These are phyloP conservation scores for Eucalyptus guilfoylei DNA, from an alignment of 345 rosid genomes.

Conservation along the genomic window DNA sequence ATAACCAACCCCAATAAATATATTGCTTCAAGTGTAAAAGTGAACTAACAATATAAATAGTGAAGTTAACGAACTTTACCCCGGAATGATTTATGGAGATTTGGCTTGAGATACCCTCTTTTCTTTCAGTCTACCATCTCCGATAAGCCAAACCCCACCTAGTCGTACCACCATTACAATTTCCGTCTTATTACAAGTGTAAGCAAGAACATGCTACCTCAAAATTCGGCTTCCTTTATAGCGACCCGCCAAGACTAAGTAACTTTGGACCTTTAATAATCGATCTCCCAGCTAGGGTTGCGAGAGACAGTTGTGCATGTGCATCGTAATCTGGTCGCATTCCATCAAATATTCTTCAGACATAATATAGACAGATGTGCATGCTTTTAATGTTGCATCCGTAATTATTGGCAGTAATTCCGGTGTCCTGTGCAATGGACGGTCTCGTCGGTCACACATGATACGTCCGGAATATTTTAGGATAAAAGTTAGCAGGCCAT, in stretches of 20 bases:
- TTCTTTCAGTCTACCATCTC: not conserved
- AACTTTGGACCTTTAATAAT: not conserved
- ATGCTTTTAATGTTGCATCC: not conserved
- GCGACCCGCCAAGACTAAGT: not conserved
- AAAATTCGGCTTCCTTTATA: not conserved
- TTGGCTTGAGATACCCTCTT: not conserved
- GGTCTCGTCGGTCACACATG: not conserved
- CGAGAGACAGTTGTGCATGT: not conserved
- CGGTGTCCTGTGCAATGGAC: not conserved
- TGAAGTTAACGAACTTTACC: not conserved
- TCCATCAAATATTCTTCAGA: not conserved
- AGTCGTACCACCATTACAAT: not conserved
- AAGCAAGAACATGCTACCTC: not conserved
- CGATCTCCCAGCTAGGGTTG: not conserved
- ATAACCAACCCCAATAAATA: not conserved
- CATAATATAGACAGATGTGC: not conserved
- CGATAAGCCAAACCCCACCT: not conserved
- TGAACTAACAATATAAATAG: not conserved
- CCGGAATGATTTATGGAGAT: not conserved
- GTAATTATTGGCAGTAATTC: not conserved
- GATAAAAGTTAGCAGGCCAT: not conserved
- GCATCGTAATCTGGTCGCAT: not conserved
- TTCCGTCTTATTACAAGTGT: not conserved
- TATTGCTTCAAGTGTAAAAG: not conserved
- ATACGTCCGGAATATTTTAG: not conserved